Percentiles rank a stretch among this genome's conserved stretches.
phyloP scores from a whole-genome alignment of 768 basidiomycete genomes.

The Leccinum aurantiacum region DNA sequence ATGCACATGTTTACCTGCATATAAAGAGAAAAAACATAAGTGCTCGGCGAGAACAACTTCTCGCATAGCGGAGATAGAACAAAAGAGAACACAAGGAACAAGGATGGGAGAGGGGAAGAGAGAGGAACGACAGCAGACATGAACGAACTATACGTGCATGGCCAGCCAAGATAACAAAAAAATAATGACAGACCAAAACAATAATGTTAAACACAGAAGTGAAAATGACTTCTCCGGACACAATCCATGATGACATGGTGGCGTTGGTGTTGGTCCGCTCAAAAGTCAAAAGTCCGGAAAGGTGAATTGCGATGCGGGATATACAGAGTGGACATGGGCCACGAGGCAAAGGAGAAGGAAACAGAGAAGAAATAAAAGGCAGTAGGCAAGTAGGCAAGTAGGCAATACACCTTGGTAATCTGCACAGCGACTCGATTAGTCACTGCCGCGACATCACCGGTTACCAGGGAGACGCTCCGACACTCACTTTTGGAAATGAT shows the following conservation, averaged over 20 bases:
- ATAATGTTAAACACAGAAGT: conserved; percentile 34
- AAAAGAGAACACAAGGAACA: conserved; percentile 8
- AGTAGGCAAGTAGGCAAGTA: conserved; percentile 9
- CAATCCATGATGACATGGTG: conserved; percentile 7
- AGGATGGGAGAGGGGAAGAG: neutral
- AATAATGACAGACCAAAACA: conserved; percentile 21
- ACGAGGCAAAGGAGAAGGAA: neutral
- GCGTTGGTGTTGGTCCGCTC: conserved; percentile 16
- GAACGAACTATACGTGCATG: conserved; percentile 22
- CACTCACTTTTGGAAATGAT: conserved; percentile 21
- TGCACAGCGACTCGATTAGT: neutral
- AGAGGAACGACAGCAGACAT: conserved; percentile 9
- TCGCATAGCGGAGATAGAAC: conserved; percentile 16
- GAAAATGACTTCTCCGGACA: conserved; percentile 5
- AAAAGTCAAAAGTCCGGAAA: conserved; percentile 15
- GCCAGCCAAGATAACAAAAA: conserved; percentile 28
- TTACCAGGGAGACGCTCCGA: neutral
- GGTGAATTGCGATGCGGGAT: neutral
- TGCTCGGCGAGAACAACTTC: conserved; percentile 12
- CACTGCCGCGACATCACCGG: neutral
- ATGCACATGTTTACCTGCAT: conserved; percentile 31
- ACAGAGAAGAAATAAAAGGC: neutral
- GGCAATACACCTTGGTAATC: conserved; percentile 21
- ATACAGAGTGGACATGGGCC: neutral
- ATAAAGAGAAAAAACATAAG: conserved; percentile 17